phyloP scores from a whole-genome alignment of 2,329 filamentous ascomycete species.

The Neocucurbitaria cava region DNA sequence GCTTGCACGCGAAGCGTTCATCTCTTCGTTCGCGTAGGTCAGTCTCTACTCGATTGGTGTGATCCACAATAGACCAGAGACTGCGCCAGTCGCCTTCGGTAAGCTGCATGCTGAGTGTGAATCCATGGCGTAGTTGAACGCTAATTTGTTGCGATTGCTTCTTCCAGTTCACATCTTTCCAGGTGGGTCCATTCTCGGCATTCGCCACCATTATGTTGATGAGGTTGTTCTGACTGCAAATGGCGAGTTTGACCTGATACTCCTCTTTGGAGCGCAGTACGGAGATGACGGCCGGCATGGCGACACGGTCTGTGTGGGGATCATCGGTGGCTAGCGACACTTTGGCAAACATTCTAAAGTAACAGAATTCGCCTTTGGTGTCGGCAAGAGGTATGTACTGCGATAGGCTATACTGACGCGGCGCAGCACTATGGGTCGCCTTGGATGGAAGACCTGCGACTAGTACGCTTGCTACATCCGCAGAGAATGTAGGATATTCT shows the following conservation, averaged over 20 bases:
- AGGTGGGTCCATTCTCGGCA: conserved; percentile 72
- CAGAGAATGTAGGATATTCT: conserved; percentile 74
- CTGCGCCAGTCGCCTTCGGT: conserved; percentile 78
- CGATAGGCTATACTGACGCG: conserved; percentile 59
- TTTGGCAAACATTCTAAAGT: conserved; percentile 77
- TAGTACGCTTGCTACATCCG: conserved; percentile 74
- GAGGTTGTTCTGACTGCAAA: conserved; percentile 80
- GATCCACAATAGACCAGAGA: conserved; percentile 84
- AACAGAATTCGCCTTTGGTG: conserved; percentile 75
- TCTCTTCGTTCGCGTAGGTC: conserved; percentile 73
- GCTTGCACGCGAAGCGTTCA: conserved; percentile 73
- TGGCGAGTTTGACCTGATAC: conserved; percentile 72
- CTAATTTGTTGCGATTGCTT: conserved; percentile 70
- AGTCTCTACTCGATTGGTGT: conserved; percentile 76
- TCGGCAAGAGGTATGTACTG: conserved; percentile 81
- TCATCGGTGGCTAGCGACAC: conserved; percentile 77
- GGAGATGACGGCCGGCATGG: conserved; percentile 77
- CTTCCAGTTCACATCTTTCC: conserved; percentile 85
- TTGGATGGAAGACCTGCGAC: conserved; percentile 45
- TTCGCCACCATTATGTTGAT: conserved; percentile 76
- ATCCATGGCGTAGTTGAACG: conserved; percentile 76
- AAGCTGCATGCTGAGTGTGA: conserved; percentile 74
- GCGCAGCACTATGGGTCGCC: conserved; percentile 53
- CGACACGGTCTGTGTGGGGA: conserved; percentile 67
- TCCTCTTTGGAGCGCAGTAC: conserved; percentile 74